phyloP scores from a whole-genome alignment of 2,329 filamentous ascomycete genomes.

The Claviceps maximensis region DNA sequence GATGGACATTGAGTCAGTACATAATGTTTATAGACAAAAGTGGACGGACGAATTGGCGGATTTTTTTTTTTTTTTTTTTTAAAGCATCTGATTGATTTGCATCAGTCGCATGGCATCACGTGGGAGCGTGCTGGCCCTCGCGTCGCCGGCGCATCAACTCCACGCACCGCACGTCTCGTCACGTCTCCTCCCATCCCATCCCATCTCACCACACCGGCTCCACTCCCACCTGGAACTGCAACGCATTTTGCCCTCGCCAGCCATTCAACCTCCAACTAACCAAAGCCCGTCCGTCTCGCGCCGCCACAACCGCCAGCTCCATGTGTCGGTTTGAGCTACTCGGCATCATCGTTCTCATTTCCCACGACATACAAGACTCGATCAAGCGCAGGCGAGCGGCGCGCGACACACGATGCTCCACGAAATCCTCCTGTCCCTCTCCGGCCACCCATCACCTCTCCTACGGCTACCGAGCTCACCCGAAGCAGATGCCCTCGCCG shows the following conservation, averaged over 20 bases:
- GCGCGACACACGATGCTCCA: slow-evolving; percentile 62
- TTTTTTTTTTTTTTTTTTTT: too few species aligned
- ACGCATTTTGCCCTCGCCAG: too few species aligned
- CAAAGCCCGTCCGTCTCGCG: too few species aligned
- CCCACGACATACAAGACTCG: slow-evolving; percentile 29
- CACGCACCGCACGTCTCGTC: background rate
- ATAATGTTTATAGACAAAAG: background rate
- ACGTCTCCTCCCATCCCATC: background rate
- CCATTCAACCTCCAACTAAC: too few species aligned
- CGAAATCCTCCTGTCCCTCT: slow-evolving; percentile 93
- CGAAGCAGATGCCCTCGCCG: slow-evolving; percentile 30
- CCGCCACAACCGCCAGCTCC: slow-evolving; percentile 4
- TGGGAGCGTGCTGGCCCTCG: background rate
- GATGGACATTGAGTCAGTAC: background rate
- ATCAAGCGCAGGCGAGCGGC: slow-evolving; percentile 21
- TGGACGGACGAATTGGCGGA: too few species aligned
- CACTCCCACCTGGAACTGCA: background rate
- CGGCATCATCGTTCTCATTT: slow-evolving; percentile 34
- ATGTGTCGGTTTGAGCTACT: slow-evolving; percentile 45
- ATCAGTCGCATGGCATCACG: background rate
- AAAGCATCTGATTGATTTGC: too few species aligned
- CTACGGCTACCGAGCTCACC: slow-evolving; percentile 43
- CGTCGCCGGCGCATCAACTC: background rate
- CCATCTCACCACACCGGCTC: background rate
- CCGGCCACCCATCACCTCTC: slow-evolving; percentile 82